Base-by-base conservation (phyloP, 371 early-diverging fungal genomes). In the Zopfochytrium polystomum region DNA sequence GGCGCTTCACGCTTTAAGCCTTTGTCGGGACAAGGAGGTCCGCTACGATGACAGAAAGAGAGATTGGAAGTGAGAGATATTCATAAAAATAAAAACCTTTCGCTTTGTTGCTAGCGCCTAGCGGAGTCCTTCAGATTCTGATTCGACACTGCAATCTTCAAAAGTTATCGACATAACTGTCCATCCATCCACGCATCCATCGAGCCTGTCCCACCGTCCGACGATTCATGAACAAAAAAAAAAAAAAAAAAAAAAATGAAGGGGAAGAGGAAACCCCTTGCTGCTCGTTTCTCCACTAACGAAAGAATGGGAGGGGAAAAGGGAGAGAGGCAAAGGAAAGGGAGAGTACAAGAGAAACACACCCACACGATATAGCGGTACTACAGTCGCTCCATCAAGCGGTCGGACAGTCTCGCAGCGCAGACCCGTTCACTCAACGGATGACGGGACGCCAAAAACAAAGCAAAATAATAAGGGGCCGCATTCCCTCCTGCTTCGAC, bases 401-500 rank as follows among this genome's bases (percentile, higher is more conserved):
- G n/a, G n/a, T n/a, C n/a, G n/a, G n/a, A n/a, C n/a, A n/a, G n/a
- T n/a, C n/a, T n/a, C n/a, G n/a, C n/a, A n/a, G n/a, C n/a, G n/a
- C n/a, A n/a, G n/a, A n/a, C n/a, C n/a, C n/a, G n/a, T n/a, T n/a
- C n/a, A n/a, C n/a, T n/a, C n/a, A n/a, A n/a, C n/a, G n/a, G n/a
- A n/a, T n/a, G n/a, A n/a, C n/a, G n/a, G 51, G 9, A 42, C 60
- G 52, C 25, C 25, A 25, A n/a, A 43, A 29, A 4, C 50, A 27
- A 23, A 34, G 52, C 29, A 60, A 51, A 6, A 26, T 45, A 7
- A 11, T 51, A 2, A 60, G n/a, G n/a, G n/a, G n/a, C n/a, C n/a
- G n/a, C n/a, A n/a, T n/a, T n/a, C n/a, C n/a, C n/a, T n/a, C n/a
- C n/a, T n/a, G n/a, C n/a, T n/a, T n/a, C n/a, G n/a, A n/a, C n/a